Conservation (phyloP, 768 basidiomycete genomes). For the Chalciporus pseudorubinellus region DNA sequence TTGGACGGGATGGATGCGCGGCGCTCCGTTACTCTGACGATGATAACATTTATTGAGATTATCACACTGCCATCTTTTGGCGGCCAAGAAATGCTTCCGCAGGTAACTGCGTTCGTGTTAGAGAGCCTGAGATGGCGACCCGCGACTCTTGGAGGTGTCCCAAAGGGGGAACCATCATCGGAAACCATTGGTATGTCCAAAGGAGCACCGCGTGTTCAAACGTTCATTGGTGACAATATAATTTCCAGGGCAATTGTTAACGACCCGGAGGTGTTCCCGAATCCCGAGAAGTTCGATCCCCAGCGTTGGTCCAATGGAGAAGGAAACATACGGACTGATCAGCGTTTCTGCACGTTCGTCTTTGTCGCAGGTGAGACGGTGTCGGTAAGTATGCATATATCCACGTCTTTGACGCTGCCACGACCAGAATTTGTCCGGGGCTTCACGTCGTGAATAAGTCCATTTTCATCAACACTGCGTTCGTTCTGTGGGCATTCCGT, state of each 20-base stretch:
- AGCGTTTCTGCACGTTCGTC: conserved; percentile 33
- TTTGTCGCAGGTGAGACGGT: conserved; percentile 27
- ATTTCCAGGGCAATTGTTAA: conserved; percentile 39
- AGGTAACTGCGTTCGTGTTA: no score
- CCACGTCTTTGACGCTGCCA: not conserved
- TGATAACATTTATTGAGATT: no score
- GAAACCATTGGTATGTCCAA: conserved; percentile 31
- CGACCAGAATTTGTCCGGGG: conserved; percentile 15
- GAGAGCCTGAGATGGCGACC: conserved; percentile 40
- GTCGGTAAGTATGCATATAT: not conserved
- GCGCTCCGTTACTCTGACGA: no score
- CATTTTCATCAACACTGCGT: conserved; percentile 62
- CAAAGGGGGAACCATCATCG: conserved; percentile 36
- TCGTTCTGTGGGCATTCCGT: conserved; percentile 67
- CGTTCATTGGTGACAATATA: not conserved
- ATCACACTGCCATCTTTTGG: conserved; percentile 38
- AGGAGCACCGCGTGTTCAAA: no score
- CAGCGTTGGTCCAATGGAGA: no score
- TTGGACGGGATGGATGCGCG: no score
- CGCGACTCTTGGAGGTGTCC: conserved; percentile 38
- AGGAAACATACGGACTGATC: conserved; percentile 26
- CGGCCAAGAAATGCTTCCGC: conserved; percentile 34
- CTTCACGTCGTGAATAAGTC: conserved; percentile 46
- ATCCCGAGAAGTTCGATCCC: no score
- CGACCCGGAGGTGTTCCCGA: no score